phyloP scores from a whole-genome alignment of 306 rosid species.

The Begonia loranthoides region DNA sequence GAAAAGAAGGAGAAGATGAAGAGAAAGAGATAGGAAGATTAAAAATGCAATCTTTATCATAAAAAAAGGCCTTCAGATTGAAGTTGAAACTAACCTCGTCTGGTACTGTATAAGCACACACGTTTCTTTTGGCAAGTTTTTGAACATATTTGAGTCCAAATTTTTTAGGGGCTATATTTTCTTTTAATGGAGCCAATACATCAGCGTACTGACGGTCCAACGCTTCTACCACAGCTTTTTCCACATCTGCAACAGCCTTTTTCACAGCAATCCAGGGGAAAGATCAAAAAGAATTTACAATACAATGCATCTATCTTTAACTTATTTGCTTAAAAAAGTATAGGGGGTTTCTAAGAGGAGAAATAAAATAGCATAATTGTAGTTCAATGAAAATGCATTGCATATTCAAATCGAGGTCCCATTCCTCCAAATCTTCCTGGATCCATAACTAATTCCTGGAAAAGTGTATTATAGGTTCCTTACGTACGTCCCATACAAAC shows the following conservation, averaged over 20 bases:
- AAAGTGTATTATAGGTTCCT: too few species aligned
- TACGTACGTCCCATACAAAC: too few species aligned
- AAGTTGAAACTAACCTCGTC: slow-evolving; percentile 56
- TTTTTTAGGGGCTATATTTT: slow-evolving; percentile 73
- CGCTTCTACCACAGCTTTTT: slow-evolving; percentile 79
- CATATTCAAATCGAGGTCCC: too few species aligned
- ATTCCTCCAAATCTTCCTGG: too few species aligned
- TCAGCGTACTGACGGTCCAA: slow-evolving; percentile 94
- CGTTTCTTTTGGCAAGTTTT: slow-evolving; percentile 74
- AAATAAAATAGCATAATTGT: too few species aligned
- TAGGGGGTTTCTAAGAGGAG: too few species aligned
- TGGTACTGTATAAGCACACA: slow-evolving; percentile 52
- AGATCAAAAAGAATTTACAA: not conserved
- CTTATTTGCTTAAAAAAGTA: too few species aligned
- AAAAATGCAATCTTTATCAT: not conserved
- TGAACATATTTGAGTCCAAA: slow-evolving; percentile 96
- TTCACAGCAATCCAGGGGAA: slow-evolving; percentile 2
- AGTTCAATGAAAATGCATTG: too few species aligned
- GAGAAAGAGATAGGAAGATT: too few species aligned
- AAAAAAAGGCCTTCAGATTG: slow-evolving; percentile 2
- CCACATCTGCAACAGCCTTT: slow-evolving; percentile 84
- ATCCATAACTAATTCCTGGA: too few species aligned
- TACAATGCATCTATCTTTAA: too few species aligned
- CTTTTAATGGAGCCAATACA: slow-evolving; percentile 80
- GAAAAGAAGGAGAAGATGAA: not conserved